Evolutionary conservation across 106 monocot genomes (phyloP), one percentile per base, ranked within the genome.

Genomic region (Acanthochlamys bracteata): DNA sequence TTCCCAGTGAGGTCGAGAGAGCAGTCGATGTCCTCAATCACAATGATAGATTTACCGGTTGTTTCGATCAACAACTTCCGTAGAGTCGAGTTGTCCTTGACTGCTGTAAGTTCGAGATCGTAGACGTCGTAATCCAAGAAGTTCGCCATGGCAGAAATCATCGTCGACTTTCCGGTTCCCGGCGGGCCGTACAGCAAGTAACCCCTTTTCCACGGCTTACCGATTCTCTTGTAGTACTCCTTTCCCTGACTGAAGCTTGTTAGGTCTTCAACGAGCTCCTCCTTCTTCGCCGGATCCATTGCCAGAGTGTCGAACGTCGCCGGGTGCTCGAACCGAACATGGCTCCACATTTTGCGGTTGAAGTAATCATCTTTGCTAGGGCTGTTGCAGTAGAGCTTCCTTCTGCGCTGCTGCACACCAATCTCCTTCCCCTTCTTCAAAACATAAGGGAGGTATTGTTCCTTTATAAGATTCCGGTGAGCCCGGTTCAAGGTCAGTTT

Each of bases 401-500:
- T 49, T 9, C 10, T 12, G 1, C 49, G 49, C 17, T 49, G 12
- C 2, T 9, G 12, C 3, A 49, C 49, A 4, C 49, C 9, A 17
- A 17, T 2, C 6, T 1, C 6, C 33, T 33, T 1, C 4, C 33
- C 33, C 33, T 33, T 6, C 1, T 33, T 6, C 33, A 33, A 3
- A 33, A 33, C 33, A 6, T 33, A 33, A 1, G 33, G 33, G 33
- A 33, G 33, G 33, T 33, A 33, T 6, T 33, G 4, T 33, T 33
- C 33, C 6, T 3, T 33, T 1, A 33, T 6, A 33, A 33, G 6
- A 1, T 6, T 33, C 6, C 33, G 33, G 33, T 33, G 33, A 33
- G 4, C 49, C 15, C 70, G 64, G 64, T 76, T 63, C 57, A 76
- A 76, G 25, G 69, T 51, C 39, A 76, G 76, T 15, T 13, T 20